Base-by-base conservation (phyloP, 176 grass and related monocot species). In the Carex parvula region DNA sequence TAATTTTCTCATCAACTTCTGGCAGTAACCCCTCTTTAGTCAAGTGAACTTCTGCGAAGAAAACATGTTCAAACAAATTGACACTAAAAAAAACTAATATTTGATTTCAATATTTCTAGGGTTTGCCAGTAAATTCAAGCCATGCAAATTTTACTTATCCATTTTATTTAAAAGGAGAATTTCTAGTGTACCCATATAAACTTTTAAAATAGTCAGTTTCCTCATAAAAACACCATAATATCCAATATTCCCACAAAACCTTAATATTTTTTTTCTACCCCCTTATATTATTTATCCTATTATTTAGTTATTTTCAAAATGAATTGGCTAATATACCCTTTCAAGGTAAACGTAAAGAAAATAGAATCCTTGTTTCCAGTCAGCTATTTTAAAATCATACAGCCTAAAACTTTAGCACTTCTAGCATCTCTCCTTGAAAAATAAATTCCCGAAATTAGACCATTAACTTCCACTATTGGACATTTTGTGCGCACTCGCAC, bases 1-100 rank as follows among this genome's bases (percentile, higher is more conserved):
- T 32, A 57, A 59, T 79, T 56, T 20, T 58, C 0, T 57, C 75
- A 21, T 79, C 73, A 52, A 55, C 76, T 80, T 80, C 54, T 42
- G 66, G 33, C 6, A 70, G 8, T 70, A 70, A 70, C 35, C 67
- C 17, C 6, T 70, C 67, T 44, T 70, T 37, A 70, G 35, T 70
- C 32, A 10, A 2, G 8, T 9, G 18, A 70, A 70, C 16, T 42
- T 41, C 67, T 70, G 17, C 35, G 9, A 8, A 44, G 6, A 70
- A 35, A 70, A 42, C 35, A 42, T 42, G 35, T 70, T 70, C 14
- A 16, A 67, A 35, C 29, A 67, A 37, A 37, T 37, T 67, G 13
- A 37, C 17, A 0, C 30, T 42, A 3, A 61, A 20, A 46, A 42
- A 20, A 41, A 70, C 68, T 42, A 70, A n/a, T 20, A 18, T 8